Base-by-base conservation (phyloP, 768 basidiomycete genomes). In the Leccinum pellstonianum region DNA sequence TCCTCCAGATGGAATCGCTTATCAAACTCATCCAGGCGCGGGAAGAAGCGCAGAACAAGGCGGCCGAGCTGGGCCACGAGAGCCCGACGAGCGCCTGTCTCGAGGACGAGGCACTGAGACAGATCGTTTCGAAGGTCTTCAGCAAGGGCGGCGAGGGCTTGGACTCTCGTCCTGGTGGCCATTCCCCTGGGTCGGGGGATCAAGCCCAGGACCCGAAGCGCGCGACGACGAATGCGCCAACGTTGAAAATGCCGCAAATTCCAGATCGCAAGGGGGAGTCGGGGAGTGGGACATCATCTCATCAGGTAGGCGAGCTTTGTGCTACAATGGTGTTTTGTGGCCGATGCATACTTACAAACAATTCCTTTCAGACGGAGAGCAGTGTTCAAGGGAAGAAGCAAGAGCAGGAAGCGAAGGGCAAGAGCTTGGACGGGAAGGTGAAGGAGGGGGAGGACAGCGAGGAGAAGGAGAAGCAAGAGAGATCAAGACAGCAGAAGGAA, bases 1-100 rank as follows among this genome's bases (percentile, higher is more conserved):
- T 76, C 41, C 75, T 92, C 4, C 81, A 84, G 49, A 72, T 85
- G 67, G 81, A 86, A 37, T 83, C 83, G 0, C 75, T 83, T 0
- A 70, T 87, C 6, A 77, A 76, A 33, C 71, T 90, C 21, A 81
- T 83, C 0, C 75, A 77, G 5, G 83, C 83, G 4, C 79, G 87
- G 2, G 87, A 89, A 62, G 70, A 75, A 15, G 74, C 66, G 1
- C 73, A 61, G 41, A 78, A 77, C 27, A 74, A 81, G 21, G 73
- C 80, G 2, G 59, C 59, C 19, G 59, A 70, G 41, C 49, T 66
- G 31, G 70, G 76, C 1, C 65, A 64, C 23, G 62, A 69, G 19
- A 74, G 68, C 17, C 76, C 77, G 0, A 76, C 73, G 0, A 70
- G 71, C n/a, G 72, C 75, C 0, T 65, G 67, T 14, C 61, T 77